Percentiles rank a stretch among this genome's conserved stretches.
phyloP scores from a whole-genome alignment of 306 rosid species.

The Vicia villosa region DNA sequence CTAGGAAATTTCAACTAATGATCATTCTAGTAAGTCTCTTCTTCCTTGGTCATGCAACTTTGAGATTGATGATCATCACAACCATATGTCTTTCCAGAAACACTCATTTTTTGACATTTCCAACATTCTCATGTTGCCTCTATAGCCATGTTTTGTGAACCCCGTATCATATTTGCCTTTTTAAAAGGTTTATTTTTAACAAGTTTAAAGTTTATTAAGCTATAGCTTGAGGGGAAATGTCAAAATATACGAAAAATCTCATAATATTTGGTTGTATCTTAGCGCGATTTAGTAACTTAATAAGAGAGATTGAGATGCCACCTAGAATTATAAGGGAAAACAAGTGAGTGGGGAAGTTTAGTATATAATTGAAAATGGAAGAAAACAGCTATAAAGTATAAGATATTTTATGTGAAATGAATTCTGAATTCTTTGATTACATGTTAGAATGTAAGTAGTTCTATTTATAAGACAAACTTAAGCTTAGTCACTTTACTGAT shows the following conservation, averaged over 20 bases:
- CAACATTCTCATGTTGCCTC: too few relatives aligned
- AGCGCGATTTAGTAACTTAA: neutral
- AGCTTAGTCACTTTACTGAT: neutral
- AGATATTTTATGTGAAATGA: neutral
- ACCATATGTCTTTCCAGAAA: too few relatives aligned
- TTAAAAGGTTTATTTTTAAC: too few relatives aligned
- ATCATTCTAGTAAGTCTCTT: neutral
- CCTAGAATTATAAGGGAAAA: neutral
- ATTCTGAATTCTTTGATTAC: neutral
- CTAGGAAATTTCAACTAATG: neutral
- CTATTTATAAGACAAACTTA: neutral
- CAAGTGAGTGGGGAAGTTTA: neutral
- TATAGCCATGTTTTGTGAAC: too few relatives aligned
- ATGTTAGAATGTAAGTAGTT: conserved; percentile 1
- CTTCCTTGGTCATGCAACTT: conserved; percentile 6
- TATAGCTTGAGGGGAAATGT: neutral
- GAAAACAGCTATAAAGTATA: neutral
- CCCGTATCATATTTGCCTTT: too few relatives aligned
- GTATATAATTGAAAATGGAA: neutral
- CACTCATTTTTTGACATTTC: too few relatives aligned
- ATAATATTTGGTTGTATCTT: conserved; percentile 6
- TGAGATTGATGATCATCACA: neutral
- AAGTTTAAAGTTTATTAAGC: too few relatives aligned
- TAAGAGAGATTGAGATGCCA: conserved; percentile 6
- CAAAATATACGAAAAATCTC: neutral